Conservation (phyloP, 2,329 filamentous ascomycete genomes). For the Penicillium sp. region DNA sequence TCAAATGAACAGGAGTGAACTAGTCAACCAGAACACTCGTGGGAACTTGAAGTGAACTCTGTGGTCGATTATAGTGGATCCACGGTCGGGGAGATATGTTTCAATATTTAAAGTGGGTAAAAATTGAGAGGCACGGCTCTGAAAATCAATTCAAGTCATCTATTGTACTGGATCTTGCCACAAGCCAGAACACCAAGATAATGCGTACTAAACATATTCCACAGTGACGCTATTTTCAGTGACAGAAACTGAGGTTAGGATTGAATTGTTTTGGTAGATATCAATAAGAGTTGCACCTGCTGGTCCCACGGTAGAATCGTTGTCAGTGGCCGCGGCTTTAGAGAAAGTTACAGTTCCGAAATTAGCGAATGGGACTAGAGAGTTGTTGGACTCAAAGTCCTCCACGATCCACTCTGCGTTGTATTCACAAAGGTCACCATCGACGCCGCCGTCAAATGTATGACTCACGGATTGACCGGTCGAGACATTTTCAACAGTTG, state of each 20-base stretch:
- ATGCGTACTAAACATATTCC: conserved; percentile 20
- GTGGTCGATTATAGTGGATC: too few relatives aligned
- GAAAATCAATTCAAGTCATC: too few relatives aligned
- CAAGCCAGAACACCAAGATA: too few relatives aligned
- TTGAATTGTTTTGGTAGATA: conserved; percentile 45
- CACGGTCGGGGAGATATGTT: too few relatives aligned
- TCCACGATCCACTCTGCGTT: conserved; percentile 69
- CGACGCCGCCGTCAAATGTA: conserved; percentile 49
- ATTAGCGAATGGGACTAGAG: conserved; percentile 51
- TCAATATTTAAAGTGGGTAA: too few relatives aligned
- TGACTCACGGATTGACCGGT: conserved; percentile 58
- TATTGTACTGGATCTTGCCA: background rate
- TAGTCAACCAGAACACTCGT: too few relatives aligned
- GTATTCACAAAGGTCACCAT: conserved; percentile 53
- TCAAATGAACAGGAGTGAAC: too few relatives aligned
- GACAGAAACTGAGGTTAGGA: conserved; percentile 40
- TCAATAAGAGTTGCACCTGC: conserved; percentile 49
- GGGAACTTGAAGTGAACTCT: too few relatives aligned
- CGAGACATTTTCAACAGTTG: conserved; percentile 54
- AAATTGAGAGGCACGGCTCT: too few relatives aligned
- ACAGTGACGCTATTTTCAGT: conserved; percentile 26
- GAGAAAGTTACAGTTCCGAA: conserved; percentile 56
- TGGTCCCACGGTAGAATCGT: conserved; percentile 35
- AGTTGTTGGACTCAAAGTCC: conserved; percentile 47
- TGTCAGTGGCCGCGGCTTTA: conserved; percentile 39